A percentile compares a stretch with the other conserved stretches of the same genome.
Conservation (phyloP, 768 basidiomycete genomes). For the Mycena galopus region DNA sequence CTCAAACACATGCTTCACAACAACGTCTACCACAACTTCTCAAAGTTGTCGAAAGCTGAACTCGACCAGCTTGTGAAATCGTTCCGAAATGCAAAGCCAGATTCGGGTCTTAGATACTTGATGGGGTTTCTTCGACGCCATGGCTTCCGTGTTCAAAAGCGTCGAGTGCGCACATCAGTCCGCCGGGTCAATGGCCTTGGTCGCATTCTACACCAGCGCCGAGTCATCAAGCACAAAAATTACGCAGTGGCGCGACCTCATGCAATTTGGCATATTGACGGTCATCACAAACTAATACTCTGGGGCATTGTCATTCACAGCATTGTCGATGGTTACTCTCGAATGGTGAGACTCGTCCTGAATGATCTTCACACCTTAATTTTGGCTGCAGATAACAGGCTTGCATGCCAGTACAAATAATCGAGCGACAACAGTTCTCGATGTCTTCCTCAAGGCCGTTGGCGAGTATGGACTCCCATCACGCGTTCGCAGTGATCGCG, state of each 20-base stretch:
- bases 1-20: neutral
- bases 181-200: conserved; percentile 40
- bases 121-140: conserved; percentile 37
- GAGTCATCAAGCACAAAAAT: conserved; percentile 16
- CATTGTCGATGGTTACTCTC: conserved; percentile 45
- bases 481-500: conserved; percentile 38
- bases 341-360: conserved; percentile 40
- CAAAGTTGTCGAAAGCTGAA: neutral
- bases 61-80: neutral
- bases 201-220: conserved; percentile 29
- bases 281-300: conserved; percentile 37
- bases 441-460: conserved; percentile 13
- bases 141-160: conserved; percentile 39
- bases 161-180: conserved; percentile 31
- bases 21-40: conserved; percentile 1
- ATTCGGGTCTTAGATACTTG: conserved; percentile 42
- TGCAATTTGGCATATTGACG: conserved; percentile 42
- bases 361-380: too few relatives aligned
- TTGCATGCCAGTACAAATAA: conserved; percentile 34
- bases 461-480: conserved; percentile 33
- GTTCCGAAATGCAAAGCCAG: conserved; percentile 3
- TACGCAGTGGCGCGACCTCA: conserved; percentile 39
- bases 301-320: conserved; percentile 46
- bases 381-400: conserved; percentile 13
- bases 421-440: conserved; percentile 13